phyloP scores from a whole-genome alignment of 2,329 filamentous ascomycete genomes.

The Aspergillus proliferans region DNA sequence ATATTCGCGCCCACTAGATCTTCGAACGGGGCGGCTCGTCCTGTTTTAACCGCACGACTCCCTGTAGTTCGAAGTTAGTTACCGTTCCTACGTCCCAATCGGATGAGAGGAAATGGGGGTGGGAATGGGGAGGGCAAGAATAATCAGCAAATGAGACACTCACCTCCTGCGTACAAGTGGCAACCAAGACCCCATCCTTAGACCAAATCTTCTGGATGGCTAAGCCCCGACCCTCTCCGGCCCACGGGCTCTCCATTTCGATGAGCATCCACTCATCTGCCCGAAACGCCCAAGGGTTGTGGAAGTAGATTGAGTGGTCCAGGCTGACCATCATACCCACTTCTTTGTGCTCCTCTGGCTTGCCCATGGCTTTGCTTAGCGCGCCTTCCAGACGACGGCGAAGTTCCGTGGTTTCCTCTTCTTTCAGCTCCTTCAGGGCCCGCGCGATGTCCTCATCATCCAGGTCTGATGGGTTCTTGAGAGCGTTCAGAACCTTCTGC shows the following conservation, averaged over 20 bases:
- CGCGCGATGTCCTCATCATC: constrained; percentile 35
- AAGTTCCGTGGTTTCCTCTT: constrained; percentile 37
- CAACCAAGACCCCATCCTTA: constrained; percentile 43
- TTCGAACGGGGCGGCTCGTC: constrained; percentile 29
- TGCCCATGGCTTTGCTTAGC: constrained; percentile 21
- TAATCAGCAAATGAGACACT: constrained; percentile 11
- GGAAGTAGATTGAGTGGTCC: constrained; percentile 49
- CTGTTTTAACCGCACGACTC: constrained; percentile 43
- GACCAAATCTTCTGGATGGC: constrained; percentile 46
- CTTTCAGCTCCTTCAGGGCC: constrained; percentile 37
- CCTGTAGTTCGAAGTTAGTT: constrained; percentile 24
- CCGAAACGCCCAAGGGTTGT: constrained; percentile 42
- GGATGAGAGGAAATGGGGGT: background rate
- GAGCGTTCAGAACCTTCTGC: constrained; percentile 30
- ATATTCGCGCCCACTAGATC: constrained; percentile 15
- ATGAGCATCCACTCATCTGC: constrained; percentile 48
- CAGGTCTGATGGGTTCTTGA: constrained; percentile 40
- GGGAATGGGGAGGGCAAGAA: background rate
- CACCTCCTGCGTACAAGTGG: constrained; percentile 48
- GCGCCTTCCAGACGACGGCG: constrained; percentile 29
- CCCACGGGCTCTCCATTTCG: constrained; percentile 48
- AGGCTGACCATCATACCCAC: constrained; percentile 48
- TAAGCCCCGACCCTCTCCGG: constrained; percentile 45
- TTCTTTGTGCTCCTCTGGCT: constrained; percentile 25
- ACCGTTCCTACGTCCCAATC: background rate